Conservation (phyloP, 106 monocot species). For the Dendrobium nobile region DNA sequence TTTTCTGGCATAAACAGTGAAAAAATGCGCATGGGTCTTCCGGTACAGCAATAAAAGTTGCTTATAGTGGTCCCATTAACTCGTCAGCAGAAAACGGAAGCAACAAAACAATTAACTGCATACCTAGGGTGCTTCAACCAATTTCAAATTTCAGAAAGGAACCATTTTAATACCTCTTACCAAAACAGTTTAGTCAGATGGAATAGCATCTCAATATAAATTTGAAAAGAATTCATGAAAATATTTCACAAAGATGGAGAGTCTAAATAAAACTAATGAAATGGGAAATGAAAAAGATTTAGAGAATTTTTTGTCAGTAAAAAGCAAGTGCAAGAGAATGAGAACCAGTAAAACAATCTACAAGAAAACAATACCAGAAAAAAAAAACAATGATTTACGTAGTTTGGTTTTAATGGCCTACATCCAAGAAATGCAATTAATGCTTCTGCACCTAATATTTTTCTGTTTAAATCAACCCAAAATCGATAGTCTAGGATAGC, state of each 20-base stretch:
- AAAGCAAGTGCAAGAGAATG: background rate
- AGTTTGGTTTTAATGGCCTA: background rate
- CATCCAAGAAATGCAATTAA: background rate
- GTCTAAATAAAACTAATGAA: background rate
- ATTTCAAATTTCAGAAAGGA: background rate
- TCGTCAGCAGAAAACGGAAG: background rate
- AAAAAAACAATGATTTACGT: background rate
- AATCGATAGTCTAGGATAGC: too few relatives aligned
- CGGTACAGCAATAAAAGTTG: background rate
- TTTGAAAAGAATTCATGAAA: background rate
- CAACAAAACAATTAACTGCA: background rate
- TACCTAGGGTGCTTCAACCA: background rate
- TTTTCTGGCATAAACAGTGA: background rate
- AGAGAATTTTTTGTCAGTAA: background rate
- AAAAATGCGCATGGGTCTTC: background rate
- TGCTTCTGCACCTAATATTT: too few relatives aligned
- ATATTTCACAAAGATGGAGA: background rate
- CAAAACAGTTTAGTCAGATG: background rate
- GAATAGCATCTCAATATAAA: background rate
- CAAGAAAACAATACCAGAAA: background rate
- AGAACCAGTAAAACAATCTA: background rate
- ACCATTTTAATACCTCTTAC: background rate
- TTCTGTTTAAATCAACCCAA: too few relatives aligned
- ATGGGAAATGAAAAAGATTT: background rate
- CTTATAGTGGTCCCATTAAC: background rate